Evolutionary conservation across 805 yeast species (phyloP).

Genomic region (Kodamaea leandrae): DNA sequence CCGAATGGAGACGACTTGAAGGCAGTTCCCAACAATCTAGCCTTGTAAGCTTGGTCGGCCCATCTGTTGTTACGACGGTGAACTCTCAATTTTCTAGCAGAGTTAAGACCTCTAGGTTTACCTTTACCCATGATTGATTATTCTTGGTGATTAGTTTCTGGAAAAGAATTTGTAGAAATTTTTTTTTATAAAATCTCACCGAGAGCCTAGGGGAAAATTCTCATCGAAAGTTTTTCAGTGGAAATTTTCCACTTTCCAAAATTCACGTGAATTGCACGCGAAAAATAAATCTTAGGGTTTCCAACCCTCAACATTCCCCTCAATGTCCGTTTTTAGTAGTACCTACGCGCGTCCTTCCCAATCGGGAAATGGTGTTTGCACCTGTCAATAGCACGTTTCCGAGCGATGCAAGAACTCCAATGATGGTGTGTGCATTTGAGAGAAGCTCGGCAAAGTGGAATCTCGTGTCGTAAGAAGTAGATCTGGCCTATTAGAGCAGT

Average conservation of each 20-base stretch:
- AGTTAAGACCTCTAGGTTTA: constrained; percentile 99
- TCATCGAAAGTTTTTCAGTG: constrained; percentile 3
- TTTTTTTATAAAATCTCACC: constrained; percentile 8
- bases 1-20: constrained; percentile 99
- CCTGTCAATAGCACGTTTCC: neutral
- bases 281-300: neutral
- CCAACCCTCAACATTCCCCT: neutral
- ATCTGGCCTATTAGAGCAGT: too few relatives aligned
- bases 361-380: neutral
- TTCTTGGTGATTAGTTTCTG: constrained; percentile 11
- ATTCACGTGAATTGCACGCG: neutral
- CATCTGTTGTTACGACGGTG: constrained; percentile 99
- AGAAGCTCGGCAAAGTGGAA: too few relatives aligned
- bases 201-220: constrained; percentile 3
- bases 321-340: neutral
- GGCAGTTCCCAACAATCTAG: constrained; percentile 99
- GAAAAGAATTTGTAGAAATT: constrained; percentile 11
- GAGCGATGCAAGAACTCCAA: neutral
- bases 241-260: neutral
- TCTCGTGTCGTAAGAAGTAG: too few relatives aligned
- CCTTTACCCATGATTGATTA: constrained; percentile 90
- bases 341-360: neutral
- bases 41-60: constrained; percentile 98
- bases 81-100: constrained; percentile 99
- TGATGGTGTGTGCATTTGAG: neutral